Conservation (phyloP, 371 early-diverging fungal genomes). For the Basidiobolus meristosporus region DNA sequence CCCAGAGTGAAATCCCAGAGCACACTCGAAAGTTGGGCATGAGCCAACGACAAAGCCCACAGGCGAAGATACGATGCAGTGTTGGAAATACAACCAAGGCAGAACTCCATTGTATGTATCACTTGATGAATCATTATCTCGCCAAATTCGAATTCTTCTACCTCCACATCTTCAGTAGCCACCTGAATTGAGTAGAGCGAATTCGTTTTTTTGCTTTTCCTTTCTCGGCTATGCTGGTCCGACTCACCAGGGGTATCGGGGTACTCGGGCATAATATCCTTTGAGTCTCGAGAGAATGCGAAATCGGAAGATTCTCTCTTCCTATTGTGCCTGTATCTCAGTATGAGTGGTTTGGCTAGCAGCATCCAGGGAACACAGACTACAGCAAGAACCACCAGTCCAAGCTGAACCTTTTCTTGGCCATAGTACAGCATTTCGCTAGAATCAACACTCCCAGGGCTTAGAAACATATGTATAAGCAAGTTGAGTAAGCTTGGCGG, state of each 20-base stretch:
- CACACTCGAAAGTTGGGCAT: slow-evolving; percentile 94
- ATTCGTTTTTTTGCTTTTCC: too few species aligned
- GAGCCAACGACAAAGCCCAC: slow-evolving; percentile 99
- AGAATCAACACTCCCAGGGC: slow-evolving; percentile 72
- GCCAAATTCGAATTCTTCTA: slow-evolving; percentile 44
- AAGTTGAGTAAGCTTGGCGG: slow-evolving; percentile 96
- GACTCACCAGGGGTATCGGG: too few species aligned
- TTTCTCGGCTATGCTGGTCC: slow-evolving; percentile 14
- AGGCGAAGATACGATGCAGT: slow-evolving; percentile 98
- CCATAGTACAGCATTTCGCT: slow-evolving; percentile 63
- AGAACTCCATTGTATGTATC: slow-evolving; percentile 99
- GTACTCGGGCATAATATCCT: slow-evolving; percentile 14
- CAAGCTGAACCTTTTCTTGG: slow-evolving; percentile 73
- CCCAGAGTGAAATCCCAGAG: slow-evolving; percentile 91
- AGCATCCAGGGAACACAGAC: slow-evolving; percentile 97
- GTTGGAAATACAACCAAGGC: slow-evolving; percentile 94
- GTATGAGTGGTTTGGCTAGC: slow-evolving; percentile 80
- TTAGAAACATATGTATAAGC: slow-evolving; percentile 97
- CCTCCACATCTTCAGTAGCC: slow-evolving; percentile 1
- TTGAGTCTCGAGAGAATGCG: slow-evolving; percentile 22
- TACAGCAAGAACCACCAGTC: slow-evolving; percentile 71
- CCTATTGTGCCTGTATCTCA: slow-evolving; percentile 52
- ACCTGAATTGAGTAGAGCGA: slow-evolving; percentile 11
- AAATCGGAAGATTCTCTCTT: slow-evolving; percentile 20
- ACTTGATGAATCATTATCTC: slow-evolving; percentile 91